Base-by-base conservation (phyloP, 2,329 filamentous ascomycete genomes). In the Cladophialophora carrionii region DNA sequence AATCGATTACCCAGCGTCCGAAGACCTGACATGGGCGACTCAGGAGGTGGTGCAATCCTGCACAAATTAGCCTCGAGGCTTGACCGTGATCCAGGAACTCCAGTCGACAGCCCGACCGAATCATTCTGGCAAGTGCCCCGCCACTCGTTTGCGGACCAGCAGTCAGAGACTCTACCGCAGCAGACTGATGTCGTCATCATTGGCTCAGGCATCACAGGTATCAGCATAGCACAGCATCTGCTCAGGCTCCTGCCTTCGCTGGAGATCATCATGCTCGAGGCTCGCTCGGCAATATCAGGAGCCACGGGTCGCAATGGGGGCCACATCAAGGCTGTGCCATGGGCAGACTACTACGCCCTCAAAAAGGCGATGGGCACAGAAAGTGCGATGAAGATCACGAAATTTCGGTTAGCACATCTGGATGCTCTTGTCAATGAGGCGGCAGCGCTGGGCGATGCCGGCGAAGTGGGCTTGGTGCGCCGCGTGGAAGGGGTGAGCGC, bases 251-350 rank as follows among this genome's bases (percentile, higher is more conserved):
- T 74, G 26, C 70, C 71, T 0, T 61, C 68, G 10, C 70, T 72
- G 8, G 73, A 66, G 0, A 71, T 78, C 20, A 73, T 72, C 2
- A 71, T 78, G 4, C 68, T 78, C 0, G 76, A 78, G 70, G 76
- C 76, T 10, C 72, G 76, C 14, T 68, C 72, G 7, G 70, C 77
- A 3, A 76, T 75, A 41, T 77, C 75, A 6, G 76, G 76, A 17
- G 76, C 76, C 0, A 78, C 76, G 1, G 76, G 76, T 1, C 72
- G 76, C 10, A 78, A 78, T 71, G 76, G 76, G 12, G 76, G 76
- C 0, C 75, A 77, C 51, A 74, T 77, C 48, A 73, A 10, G 55
- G 63, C 63, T 7, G 65, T 67, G 2, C 68, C 68, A 17, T 66
- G 63, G 59, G 57, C 63, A 6, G 66, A 68, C 46, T 68, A 70